phyloP scores from a whole-genome alignment of 2,329 filamentous ascomycete genomes.

The Hymenoscyphus infarciens region DNA sequence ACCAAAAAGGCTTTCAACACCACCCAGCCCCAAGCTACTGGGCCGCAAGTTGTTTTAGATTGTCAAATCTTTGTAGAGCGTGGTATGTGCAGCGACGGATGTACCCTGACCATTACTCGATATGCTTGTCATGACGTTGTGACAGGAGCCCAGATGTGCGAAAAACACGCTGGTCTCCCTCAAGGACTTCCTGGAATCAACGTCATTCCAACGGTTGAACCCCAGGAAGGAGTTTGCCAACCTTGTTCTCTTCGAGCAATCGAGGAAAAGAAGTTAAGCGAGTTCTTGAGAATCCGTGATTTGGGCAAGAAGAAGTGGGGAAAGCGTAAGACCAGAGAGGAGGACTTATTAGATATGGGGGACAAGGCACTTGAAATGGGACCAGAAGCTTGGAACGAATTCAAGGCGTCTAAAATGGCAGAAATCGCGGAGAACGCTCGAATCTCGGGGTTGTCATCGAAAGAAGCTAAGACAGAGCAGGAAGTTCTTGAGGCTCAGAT shows the following conservation, averaged over 20 bases:
- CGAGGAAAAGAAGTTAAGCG: background rate
- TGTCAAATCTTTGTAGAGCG: too few relatives aligned
- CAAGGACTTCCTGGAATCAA: background rate
- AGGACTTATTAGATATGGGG: background rate
- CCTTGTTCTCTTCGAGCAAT: background rate
- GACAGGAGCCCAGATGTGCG: background rate
- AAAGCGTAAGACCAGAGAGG: background rate
- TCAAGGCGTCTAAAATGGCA: background rate
- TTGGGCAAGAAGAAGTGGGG: background rate
- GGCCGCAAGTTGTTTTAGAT: too few relatives aligned
- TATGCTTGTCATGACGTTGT: too few relatives aligned
- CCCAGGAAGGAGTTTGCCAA: background rate
- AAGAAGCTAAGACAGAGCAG: background rate
- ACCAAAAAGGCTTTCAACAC: too few relatives aligned
- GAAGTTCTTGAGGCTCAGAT: background rate
- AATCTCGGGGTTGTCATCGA: background rate
- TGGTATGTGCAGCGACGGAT: too few relatives aligned
- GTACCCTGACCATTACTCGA: too few relatives aligned
- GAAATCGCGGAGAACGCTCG: background rate
- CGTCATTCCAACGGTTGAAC: background rate
- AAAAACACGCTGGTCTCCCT: background rate
- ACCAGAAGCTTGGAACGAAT: background rate
- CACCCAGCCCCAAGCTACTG: too few relatives aligned
- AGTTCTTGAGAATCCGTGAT: background rate
- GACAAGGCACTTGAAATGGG: background rate